Evolutionary conservation across 805 yeast genomes (phyloP), one percentile per base, ranked within the genome.

Genomic region (Scheffersomyces stipitis): DNA sequence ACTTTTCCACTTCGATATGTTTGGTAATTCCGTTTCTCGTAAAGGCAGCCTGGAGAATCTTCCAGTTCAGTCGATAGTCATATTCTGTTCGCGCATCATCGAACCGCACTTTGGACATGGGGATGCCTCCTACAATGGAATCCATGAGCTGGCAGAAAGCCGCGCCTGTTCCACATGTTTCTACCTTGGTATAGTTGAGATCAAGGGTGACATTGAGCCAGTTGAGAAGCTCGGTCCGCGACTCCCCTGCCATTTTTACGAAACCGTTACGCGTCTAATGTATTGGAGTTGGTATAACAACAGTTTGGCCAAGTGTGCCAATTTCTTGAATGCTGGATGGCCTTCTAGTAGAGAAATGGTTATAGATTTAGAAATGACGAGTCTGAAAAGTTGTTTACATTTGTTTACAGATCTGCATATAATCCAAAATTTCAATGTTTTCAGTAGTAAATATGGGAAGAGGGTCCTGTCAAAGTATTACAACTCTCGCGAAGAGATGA

Each of bases 101-200:
- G 56, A 83, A 88, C 51, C 78, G 82, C 36, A 91, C 95, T 49
- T 82, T 78, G 33, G 66, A 54, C 83, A 91, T 76, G 1, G 96
- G 93, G 14, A 93, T 73, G 48, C 88, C 96, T 7, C 83, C 81
- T 51, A 72, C 86, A 14, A 93, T 80, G 5, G 89, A 78, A 60
- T 93, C 97, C 69, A 91, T 72, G 27, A 93, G 75, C 65, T 90
- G 96, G 60, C 97, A 89, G 58, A 87, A 91, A 1, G 88, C 91
- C 1, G 96, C 96, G 2, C 99, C 99, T 2, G 85, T 78, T 13
- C 99, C 99, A 56, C 96, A 83, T 60, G 90, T 90, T 56, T 93
- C 99, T 1, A 93, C 83, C 56, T 85, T 87, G 26, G 79, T 70
- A 51, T 86, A 78, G 44, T 80, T 69, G 28, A 89, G 61, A 30